Evolutionary conservation across 805 yeast genomes (phyloP), one percentile per base, ranked within the genome.

Genomic region (Candida coquimbonensis): DNA sequence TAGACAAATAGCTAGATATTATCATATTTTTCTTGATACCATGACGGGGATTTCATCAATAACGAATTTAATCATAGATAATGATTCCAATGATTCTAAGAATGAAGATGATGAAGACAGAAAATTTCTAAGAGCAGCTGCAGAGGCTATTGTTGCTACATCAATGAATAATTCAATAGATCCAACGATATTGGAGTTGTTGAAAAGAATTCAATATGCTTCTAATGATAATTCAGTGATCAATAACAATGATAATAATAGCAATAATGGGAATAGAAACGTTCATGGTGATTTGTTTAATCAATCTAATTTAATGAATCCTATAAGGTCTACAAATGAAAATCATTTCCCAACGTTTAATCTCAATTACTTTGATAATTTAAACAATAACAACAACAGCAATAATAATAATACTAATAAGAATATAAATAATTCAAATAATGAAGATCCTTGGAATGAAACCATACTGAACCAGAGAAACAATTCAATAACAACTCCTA

Each of bases 131-230:
- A 65, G 75, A 39, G 69, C 80, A 17, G 87, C 87, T 4, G 75
- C 77, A 48, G 83, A 80, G 54, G 85, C 82, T 3, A 65, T 75
- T 16, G 78, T 74, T 12, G 78, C 79, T 25, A 73, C 78, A 0
- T 70, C 75, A 3, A 70, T 70, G 49, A 63, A 66, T 46, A 62
- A 65, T 43, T 64, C 73, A 24, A 74, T 80, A 7, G 87, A 80
- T 57, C 86, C 87, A 5, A 79, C 86, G 0, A 77, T 80, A 25
- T 63, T 74, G 50, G 83, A 77, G 54, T 65, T 80, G n/a, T 62
- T 80, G 43, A 69, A 72, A 52, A 60, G 87, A 44, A 66, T 80
- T 38, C 84, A 80, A 54, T 80, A 80, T 53, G 77, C 78, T 7
- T 34, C 48, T 44, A 42, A 44, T 38, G 49, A 35, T 9, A 13